phyloP scores from a whole-genome alignment of 306 rosid genomes.

The Ceratonia siliqua region DNA sequence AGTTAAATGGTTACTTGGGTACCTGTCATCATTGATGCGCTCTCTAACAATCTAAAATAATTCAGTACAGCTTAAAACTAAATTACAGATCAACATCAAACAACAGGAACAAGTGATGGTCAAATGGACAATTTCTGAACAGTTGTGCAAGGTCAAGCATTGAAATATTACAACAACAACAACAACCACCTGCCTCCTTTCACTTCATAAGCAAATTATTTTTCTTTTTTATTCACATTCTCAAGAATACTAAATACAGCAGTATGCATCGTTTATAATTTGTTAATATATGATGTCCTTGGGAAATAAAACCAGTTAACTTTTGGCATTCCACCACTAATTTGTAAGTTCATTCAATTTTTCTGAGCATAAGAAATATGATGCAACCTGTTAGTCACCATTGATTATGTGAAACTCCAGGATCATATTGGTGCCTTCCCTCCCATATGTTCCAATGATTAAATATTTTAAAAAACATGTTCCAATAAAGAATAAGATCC shows the following conservation, averaged over 20 bases:
- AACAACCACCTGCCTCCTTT: not conserved
- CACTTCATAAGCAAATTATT: not conserved
- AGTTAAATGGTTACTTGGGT: not conserved
- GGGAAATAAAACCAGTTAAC: not conserved
- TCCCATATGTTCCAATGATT: not conserved
- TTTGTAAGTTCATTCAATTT: not conserved
- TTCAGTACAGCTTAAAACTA: not conserved
- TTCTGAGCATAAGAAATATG: conserved; percentile 14
- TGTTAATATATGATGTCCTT: not conserved
- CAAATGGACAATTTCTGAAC: not conserved
- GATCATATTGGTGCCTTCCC: not conserved
- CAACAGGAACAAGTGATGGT: not conserved
- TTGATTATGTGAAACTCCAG: conserved; percentile 5
- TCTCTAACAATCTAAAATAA: not conserved
- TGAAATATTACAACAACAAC: conserved; percentile 18
- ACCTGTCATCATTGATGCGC: not conserved
- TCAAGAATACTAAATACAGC: not conserved
- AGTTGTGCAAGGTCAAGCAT: conserved; percentile 10
- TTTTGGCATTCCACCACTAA: conserved; percentile 1
- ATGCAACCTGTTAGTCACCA: conserved; percentile 24
- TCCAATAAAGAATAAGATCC: conserved; percentile 13
- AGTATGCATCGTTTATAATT: conserved; percentile 4
- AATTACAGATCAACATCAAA: not conserved
- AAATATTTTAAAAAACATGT: not conserved
- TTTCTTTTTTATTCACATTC: not conserved